Conservation (phyloP, 345 rosid genomes). For the Eucalyptus curtisii region DNA sequence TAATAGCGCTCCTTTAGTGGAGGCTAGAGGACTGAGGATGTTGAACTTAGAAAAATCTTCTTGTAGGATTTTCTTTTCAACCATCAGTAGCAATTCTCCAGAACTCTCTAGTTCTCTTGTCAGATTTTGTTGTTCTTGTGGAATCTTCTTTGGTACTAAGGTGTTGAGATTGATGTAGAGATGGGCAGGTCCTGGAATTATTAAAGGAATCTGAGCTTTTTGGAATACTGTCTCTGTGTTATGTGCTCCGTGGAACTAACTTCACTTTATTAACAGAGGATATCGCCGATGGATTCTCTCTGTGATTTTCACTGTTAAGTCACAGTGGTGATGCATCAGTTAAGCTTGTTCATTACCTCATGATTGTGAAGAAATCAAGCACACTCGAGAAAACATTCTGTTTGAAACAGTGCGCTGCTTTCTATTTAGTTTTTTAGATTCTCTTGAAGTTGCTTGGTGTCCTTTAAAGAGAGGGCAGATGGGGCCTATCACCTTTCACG, state of each 20-base stretch:
- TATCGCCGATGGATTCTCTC: neutral
- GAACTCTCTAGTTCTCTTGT: neutral
- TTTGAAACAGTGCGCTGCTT: neutral
- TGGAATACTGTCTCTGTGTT: neutral
- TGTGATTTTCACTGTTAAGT: neutral
- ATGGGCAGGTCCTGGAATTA: neutral
- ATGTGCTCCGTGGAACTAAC: neutral
- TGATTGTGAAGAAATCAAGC: neutral
- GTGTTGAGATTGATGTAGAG: neutral
- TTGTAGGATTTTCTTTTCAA: neutral
- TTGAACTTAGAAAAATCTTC: neutral
- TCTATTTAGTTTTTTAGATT: neutral
- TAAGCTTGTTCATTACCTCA: neutral
- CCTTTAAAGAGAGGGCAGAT: neutral
- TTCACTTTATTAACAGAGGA: neutral
- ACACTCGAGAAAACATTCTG: neutral
- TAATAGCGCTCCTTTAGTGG: neutral
- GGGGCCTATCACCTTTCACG: constrained; percentile 2
- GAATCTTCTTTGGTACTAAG: neutral
- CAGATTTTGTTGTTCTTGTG: neutral
- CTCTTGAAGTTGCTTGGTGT: neutral
- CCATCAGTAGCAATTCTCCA: neutral
- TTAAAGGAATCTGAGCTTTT: neutral
- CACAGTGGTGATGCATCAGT: neutral
- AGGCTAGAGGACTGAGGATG: neutral